These are phyloP conservation scores for Boeremia lycopersici DNA, from an alignment of 2,329 filamentous ascomycete genomes.

Conservation along the genomic window DNA sequence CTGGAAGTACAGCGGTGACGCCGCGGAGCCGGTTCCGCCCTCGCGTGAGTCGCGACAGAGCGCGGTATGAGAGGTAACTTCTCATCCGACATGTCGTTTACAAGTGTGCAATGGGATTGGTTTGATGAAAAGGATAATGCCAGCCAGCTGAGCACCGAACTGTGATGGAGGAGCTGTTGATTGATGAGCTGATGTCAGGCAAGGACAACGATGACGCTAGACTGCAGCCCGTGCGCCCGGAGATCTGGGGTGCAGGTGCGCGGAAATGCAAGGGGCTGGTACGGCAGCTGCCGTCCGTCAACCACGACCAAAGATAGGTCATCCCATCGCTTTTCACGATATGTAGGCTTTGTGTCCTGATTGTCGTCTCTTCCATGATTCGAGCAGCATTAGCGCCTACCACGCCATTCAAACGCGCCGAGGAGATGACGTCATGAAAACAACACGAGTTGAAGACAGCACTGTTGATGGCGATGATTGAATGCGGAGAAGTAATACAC, in stretches of 20 bases:
- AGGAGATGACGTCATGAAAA: not conserved
- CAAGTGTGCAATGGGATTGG: not conserved
- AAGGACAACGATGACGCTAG: conserved; percentile 23
- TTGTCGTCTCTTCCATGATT: too few relatives aligned
- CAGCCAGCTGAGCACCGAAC: conserved; percentile 33
- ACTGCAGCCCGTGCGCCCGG: conserved; percentile 14
- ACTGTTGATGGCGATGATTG: not conserved
- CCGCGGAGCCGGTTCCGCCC: conserved; percentile 14
- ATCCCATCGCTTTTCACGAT: not conserved
- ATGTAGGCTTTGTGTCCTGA: too few relatives aligned
- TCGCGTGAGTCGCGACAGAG: conserved; percentile 3
- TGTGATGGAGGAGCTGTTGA: conserved; percentile 15
- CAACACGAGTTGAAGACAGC: not conserved
- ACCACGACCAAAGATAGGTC: not conserved
- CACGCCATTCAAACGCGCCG: not conserved
- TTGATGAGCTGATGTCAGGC: conserved; percentile 4
- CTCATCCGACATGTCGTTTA: conserved; percentile 27
- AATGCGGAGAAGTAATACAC: too few relatives aligned
- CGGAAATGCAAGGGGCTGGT: conserved; percentile 23
- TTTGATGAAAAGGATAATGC: conserved; percentile 11
- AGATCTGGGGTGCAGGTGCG: conserved; percentile 34
- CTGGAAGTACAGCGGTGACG: conserved; percentile 21
- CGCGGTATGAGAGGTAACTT: conserved; percentile 30
- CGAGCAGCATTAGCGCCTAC: too few relatives aligned
- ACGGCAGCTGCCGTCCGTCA: conserved; percentile 6